phyloP scores from a whole-genome alignment of 768 basidiomycete genomes.

The Suillus variegatus region DNA sequence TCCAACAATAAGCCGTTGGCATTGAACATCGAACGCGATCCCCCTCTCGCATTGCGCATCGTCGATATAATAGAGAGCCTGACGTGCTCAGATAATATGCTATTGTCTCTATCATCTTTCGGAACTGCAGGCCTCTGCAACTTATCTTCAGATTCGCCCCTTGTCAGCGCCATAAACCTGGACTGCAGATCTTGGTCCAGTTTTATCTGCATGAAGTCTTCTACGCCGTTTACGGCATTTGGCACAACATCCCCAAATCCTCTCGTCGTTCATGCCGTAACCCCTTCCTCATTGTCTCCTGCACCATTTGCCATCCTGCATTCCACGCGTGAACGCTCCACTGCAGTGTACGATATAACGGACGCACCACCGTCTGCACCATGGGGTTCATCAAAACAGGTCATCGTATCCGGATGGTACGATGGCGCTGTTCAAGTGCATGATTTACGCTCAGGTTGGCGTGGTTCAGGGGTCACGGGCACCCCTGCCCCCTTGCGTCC shows the following conservation, averaged over 20 bases:
- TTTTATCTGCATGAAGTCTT: conserved; percentile 51
- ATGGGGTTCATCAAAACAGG: conserved; percentile 70
- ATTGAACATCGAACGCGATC: conserved; percentile 25
- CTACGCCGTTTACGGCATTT: conserved; percentile 65
- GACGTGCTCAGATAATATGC: conserved; percentile 41
- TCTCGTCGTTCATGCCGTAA: conserved; percentile 56
- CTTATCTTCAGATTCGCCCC: conserved; percentile 19
- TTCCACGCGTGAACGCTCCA: conserved; percentile 34
- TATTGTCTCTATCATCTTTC: conserved; percentile 59
- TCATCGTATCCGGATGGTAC: conserved; percentile 81
- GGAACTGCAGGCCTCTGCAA: conserved; percentile 49
- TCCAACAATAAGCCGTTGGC: conserved; percentile 9
- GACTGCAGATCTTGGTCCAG: conserved; percentile 62
- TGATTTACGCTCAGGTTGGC: conserved; percentile 57
- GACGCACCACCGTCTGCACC: conserved; percentile 60
- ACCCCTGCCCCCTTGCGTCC: conserved; percentile 48
- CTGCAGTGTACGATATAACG: conserved; percentile 76
- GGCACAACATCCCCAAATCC: conserved; percentile 58
- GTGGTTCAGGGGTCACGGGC: conserved; percentile 16
- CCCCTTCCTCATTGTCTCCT: conserved; percentile 44
- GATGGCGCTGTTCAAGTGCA: conserved; percentile 74
- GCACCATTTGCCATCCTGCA: conserved; percentile 52
- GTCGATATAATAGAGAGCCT: conserved; percentile 59
- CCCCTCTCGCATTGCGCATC: conserved; percentile 35
- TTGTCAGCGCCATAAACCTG: conserved; percentile 42